These are phyloP conservation scores for Ustilago crameri DNA, from an alignment of 1,284 basidiomycete species.

Conservation along the genomic window DNA sequence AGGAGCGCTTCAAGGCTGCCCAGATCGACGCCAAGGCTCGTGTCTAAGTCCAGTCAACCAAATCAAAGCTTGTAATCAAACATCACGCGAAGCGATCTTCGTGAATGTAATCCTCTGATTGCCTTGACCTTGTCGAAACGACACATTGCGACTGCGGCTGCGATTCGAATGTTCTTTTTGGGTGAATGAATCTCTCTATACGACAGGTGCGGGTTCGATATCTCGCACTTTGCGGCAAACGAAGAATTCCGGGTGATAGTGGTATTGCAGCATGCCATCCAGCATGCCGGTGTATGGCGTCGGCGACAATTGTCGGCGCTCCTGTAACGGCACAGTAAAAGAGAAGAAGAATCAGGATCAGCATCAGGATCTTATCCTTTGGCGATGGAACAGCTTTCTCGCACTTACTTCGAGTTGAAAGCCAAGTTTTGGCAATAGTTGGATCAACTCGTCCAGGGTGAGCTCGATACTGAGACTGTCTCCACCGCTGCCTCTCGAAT, in stretches of 20 bases:
- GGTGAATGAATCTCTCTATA: conserved; percentile 16
- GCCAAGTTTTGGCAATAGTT: conserved; percentile 79
- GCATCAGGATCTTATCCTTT: not conserved
- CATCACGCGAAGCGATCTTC: conserved; percentile 2
- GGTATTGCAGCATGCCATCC: conserved; percentile 85
- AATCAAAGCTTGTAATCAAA: conserved; percentile 11
- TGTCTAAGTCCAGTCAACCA: conserved; percentile 22
- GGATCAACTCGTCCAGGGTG: conserved; percentile 86
- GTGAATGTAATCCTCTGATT: conserved; percentile 8
- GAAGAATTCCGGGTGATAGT: conserved; percentile 76
- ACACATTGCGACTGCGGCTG: not conserved
- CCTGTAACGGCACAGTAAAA: conserved; percentile 71
- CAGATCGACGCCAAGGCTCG: conserved; percentile 54
- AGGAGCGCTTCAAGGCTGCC: conserved; percentile 64
- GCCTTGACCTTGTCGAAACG: not conserved
- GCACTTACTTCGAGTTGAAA: conserved; percentile 80
- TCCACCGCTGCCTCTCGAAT: conserved; percentile 10
- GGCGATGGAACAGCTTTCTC: not conserved
- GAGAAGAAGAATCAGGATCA: not conserved
- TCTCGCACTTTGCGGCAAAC: conserved; percentile 64
- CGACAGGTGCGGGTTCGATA: conserved; percentile 43
- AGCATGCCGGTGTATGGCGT: conserved; percentile 85
- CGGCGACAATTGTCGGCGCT: conserved; percentile 81
- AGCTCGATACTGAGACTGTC: conserved; percentile 76
- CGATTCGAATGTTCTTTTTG: not conserved